These are phyloP conservation scores for Arachis stenosperma DNA, from an alignment of 306 rosid genomes.

Conservation along the genomic window DNA sequence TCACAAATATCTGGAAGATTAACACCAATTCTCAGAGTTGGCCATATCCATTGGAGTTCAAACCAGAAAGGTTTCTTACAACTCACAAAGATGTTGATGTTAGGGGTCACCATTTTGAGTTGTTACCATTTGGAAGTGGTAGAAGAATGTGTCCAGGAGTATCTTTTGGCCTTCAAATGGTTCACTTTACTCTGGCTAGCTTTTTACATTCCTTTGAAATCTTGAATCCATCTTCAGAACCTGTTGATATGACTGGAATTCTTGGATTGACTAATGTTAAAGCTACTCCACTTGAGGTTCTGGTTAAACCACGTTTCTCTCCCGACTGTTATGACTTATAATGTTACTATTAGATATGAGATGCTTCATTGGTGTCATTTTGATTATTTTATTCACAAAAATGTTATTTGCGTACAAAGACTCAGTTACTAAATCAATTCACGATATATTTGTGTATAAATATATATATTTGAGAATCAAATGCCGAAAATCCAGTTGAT, in stretches of 20 bases:
- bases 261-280: constrained; percentile 26
- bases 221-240: not conserved
- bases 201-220: constrained; percentile 37
- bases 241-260: constrained; percentile 25
- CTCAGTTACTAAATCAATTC: too few relatives aligned
- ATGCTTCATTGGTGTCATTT: too few relatives aligned
- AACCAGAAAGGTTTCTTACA: constrained; percentile 42
- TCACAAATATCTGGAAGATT: constrained; percentile 29
- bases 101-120: constrained; percentile 37
- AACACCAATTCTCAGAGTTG: constrained; percentile 24
- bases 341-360: not conserved
- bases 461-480: too few relatives aligned
- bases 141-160: constrained; percentile 38
- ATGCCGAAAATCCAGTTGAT: too few relatives aligned
- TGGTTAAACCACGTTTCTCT: constrained; percentile 27
- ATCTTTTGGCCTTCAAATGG: constrained; percentile 2
- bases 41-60: constrained; percentile 30
- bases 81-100: constrained; percentile 38
- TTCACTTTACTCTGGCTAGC: constrained; percentile 22
- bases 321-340: not conserved
- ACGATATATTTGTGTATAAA: too few relatives aligned
- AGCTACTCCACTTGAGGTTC: constrained; percentile 31
- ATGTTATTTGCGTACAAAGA: too few relatives aligned
- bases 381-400: too few relatives aligned
- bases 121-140: constrained; percentile 1